A percentile compares a stretch with the other conserved stretches of the same genome.
phyloP scores from a whole-genome alignment of 202 grass and related monocot species.

The Bolboschoenoplectus hybrid region DNA sequence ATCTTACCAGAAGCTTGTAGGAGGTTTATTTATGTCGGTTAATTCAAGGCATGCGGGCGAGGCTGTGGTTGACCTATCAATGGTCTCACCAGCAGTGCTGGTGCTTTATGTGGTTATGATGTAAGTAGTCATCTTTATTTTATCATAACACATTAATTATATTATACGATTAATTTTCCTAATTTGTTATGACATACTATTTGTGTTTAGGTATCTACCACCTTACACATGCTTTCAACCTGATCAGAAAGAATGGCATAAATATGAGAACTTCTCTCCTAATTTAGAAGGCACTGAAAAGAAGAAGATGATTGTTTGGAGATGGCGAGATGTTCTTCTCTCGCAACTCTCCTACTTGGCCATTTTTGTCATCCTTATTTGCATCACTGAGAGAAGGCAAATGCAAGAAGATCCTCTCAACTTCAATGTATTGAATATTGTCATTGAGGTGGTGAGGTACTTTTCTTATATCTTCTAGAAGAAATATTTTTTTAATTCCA shows the following conservation, averaged over 20 bases:
- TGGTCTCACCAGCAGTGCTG: slow-evolving; percentile 56
- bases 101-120: slow-evolving; percentile 81
- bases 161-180: too few relatives aligned
- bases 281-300: neutral
- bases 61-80: slow-evolving; percentile 55
- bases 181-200: neutral
- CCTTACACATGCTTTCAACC: slow-evolving; percentile 67
- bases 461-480: neutral
- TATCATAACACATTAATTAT: neutral
- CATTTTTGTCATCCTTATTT: slow-evolving; percentile 65
- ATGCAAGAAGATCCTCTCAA: slow-evolving; percentile 68
- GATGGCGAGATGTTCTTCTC: slow-evolving; percentile 46
- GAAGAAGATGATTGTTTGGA: slow-evolving; percentile 36
- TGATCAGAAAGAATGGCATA: neutral
- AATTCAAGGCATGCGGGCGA: slow-evolving; percentile 83
- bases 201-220: slow-evolving; percentile 61
- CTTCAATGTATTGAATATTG: slow-evolving; percentile 70
- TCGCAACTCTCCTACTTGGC: slow-evolving; percentile 60
- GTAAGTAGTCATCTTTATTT: slow-evolving; percentile 38
- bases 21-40: slow-evolving; percentile 62
- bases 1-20: slow-evolving; percentile 61
- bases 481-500: neutral
- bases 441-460: slow-evolving; percentile 72
- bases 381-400: slow-evolving; percentile 70
- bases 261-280: neutral